Evolutionary conservation across 805 yeast genomes (phyloP).

Genomic region (Teunomyces kruisii): DNA sequence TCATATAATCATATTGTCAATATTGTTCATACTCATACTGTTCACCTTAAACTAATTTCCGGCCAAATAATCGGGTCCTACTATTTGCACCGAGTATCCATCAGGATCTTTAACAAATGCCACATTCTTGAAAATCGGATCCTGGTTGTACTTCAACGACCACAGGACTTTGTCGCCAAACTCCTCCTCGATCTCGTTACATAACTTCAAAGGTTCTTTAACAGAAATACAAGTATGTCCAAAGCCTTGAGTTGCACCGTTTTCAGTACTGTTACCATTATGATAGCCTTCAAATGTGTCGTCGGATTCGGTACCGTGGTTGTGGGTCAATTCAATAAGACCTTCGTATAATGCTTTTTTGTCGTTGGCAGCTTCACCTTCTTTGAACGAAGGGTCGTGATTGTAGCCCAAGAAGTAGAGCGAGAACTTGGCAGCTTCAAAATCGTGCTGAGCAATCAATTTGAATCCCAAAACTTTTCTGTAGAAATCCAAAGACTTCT

Average conservation of each 20-base stretch:
- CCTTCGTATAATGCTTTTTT: constrained; percentile 55
- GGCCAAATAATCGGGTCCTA: no score
- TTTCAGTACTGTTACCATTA: constrained; percentile 62
- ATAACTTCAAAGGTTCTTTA: constrained; percentile 57
- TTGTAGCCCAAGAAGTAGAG: constrained; percentile 83
- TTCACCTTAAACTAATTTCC: no score
- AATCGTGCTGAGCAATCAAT: constrained; percentile 54
- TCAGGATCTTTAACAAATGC: constrained; percentile 89
- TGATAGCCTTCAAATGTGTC: constrained; percentile 71
- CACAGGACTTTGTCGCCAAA: constrained; percentile 49
- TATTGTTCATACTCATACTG: no score
- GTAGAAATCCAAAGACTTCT: constrained; percentile 74
- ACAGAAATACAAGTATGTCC: constrained; percentile 82
- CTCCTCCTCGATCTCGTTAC: constrained; percentile 50
- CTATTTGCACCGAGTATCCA: no score
- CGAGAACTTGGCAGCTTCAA: constrained; percentile 74
- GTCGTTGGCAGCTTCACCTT: constrained; percentile 33
- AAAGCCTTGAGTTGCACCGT: constrained; percentile 71
- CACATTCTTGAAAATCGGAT: constrained; percentile 49
- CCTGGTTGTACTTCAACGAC: constrained; percentile 56
- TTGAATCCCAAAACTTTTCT: constrained; percentile 79
- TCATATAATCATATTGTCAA: no score
- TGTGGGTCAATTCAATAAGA: constrained; percentile 85
- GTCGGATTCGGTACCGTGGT: constrained; percentile 92
- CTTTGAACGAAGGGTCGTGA: constrained; percentile 43